These are phyloP conservation scores for Colletotrichum liriopes DNA, from an alignment of 2,329 filamentous ascomycete species.

Conservation along the genomic window DNA sequence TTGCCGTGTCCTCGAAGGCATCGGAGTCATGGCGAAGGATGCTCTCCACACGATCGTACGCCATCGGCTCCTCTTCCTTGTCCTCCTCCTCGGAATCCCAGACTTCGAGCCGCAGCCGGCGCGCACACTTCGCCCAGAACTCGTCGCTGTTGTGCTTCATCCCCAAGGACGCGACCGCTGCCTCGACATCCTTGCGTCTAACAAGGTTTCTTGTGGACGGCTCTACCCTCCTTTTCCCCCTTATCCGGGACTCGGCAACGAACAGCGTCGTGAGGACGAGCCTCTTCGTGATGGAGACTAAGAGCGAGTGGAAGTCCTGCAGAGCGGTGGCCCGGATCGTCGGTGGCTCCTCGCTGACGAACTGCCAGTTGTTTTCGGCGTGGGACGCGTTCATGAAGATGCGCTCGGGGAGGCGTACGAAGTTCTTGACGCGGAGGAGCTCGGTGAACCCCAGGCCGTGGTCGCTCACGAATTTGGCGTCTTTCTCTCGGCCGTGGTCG, in stretches of 20 bases:
- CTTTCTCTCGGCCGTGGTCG: slow-evolving; percentile 37
- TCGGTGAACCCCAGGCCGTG: slow-evolving; percentile 63
- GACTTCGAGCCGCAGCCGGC: slow-evolving; percentile 66
- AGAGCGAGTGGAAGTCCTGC: slow-evolving; percentile 81
- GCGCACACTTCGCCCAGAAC: slow-evolving; percentile 66
- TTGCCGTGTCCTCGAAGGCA: not conserved
- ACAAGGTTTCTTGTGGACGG: slow-evolving; percentile 53
- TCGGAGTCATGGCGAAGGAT: slow-evolving; percentile 49
- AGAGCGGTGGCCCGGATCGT: slow-evolving; percentile 82
- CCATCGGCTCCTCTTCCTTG: slow-evolving; percentile 51
- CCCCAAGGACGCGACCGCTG: slow-evolving; percentile 64
- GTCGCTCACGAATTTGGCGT: slow-evolving; percentile 33
- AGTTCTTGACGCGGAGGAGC: slow-evolving; percentile 72
- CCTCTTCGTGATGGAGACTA: slow-evolving; percentile 77
- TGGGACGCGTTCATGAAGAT: slow-evolving; percentile 83
- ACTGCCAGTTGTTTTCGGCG: slow-evolving; percentile 78
- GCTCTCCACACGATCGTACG: slow-evolving; percentile 62
- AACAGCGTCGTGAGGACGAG: slow-evolving; percentile 80
- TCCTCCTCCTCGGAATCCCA: slow-evolving; percentile 50
- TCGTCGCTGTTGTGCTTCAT: slow-evolving; percentile 55
- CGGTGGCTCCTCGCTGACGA: slow-evolving; percentile 73
- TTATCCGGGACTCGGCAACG: slow-evolving; percentile 78
- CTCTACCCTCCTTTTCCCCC: slow-evolving; percentile 59
- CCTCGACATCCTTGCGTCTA: slow-evolving; percentile 62
- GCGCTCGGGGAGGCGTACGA: slow-evolving; percentile 75